Base-by-base conservation (phyloP, 2,329 filamentous ascomycete species). In the Aspergillus jensenii region DNA sequence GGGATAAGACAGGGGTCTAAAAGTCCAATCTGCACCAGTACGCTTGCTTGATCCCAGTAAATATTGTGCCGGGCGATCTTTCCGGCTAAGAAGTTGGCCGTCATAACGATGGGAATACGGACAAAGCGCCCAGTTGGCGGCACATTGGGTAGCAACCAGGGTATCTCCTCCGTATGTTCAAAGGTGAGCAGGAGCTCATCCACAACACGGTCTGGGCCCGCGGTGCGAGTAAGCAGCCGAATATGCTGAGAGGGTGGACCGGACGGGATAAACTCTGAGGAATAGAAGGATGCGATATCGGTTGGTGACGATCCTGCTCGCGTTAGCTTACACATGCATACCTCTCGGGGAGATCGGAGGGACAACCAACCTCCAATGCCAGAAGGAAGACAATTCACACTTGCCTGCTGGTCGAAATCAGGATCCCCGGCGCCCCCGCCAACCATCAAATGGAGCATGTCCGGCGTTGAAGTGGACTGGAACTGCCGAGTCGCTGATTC, bases 21-120 rank as follows among this genome's bases (percentile, higher is more conserved):
- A 60, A 87, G 62, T 0, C 84, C 84, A 4, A 84, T 74, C 67
- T 87, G 84, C 53, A 85, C 80, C 54, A 87, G 69, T 33, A 87
- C 84, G 58, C 76, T 81, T 7, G 84, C 84, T 66, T 87, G 84
- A 64, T 87, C 84, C 84, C 84, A 87, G 63, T 87, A 86, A 5
- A 86, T 67, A 55, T 83, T 78, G 65, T 86, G 83, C 49, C 79
- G 79, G 78, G 64, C 63, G 19, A 73, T 66, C 21, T 65, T 67
- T 5, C 70, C 66, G 2, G 66, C 71, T 39, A 62, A 62, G 47
- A 74, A 73, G 41, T 61, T 67, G 3, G 83, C 82, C 11, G 84
- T 79, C 46, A 76, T 78, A 3, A 86, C 78, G 3, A 86, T 68
- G 0, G 80, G 76, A 5, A 83, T 76, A 59, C 84, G 80, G 6